Evolutionary conservation across 179 eudicot species (phyloP), one percentile per base, ranked within the genome.

Genomic region (Beta lomatogona): DNA sequence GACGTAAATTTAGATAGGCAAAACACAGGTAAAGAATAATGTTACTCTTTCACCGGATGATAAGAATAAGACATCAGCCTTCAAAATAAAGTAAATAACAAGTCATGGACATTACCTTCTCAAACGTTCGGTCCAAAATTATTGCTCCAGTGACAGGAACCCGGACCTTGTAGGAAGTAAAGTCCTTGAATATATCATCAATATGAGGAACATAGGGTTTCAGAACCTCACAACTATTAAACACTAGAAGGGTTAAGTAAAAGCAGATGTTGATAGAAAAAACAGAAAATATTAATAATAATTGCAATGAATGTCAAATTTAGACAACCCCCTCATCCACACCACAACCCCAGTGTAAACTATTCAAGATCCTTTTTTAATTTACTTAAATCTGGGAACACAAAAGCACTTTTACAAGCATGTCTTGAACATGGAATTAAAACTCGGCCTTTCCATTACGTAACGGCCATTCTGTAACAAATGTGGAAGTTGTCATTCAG

Each of bases 91-190:
- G 36, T 9, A 54, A 67, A 44, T 22, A 46, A 55, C 16, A 59
- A 28, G 13, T 25, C 57, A 77, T 58, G 82, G 77, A 79, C 25
- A 90, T 91, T 90, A 97, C 99, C 93, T 97, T 86, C 81, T 94
- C 92, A 86, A 83, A 93, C 46, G 94, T 88, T 85, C 92, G 89
- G 70, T 97, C 99, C 85, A 97, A 86, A 84, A 97, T 97, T 75
- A 97, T 97, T 65, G 98, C 99, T 76, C 99, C 99, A 7, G 97
- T 97, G 46, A 97, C 99, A 59, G 99, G 99, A 83, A 97, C 98
- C 79, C 93, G 92, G 84, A 94, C 97, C 90, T 97, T 97, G 91
- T 97, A 97, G 12, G 99, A 97, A 58, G 93, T 94, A 87, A 97
- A 97, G 84, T 97, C 99, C 91, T 97, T 97, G 82, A 94, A 97